Evolutionary conservation across 2,329 filamentous ascomycete genomes (phyloP), one percentile per base, ranked within the genome.

Genomic region (Berkeleyomyces basicola): DNA sequence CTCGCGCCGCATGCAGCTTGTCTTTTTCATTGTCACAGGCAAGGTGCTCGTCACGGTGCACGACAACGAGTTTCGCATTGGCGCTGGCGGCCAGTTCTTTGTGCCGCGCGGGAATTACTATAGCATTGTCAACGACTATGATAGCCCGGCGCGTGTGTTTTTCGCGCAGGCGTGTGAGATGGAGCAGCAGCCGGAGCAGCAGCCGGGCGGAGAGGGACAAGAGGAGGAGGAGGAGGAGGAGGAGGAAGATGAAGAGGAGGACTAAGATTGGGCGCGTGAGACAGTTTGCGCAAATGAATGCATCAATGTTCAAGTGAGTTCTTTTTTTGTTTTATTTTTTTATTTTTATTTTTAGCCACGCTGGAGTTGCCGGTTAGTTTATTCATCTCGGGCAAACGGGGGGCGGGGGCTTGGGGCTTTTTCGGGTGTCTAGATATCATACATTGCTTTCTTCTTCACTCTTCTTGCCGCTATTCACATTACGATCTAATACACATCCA

Each of bases 21-120:
- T 88, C 0, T 97, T 97, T 73, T 96, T 95, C 68, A 87, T 99
- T 39, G 86, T 90, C 68, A 81, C 82, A 53, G 93, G 93, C 31
- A 84, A 87, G 67, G 90, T 96, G 23, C 78, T 84, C 67, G 91
- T 96, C 23, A 87, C 83, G 37, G 82, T 95, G 58, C 83, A 87
- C 67, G 82, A 87, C 67, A 86, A 81, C 33, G 77, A 79, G 66
- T 97, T 99, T 71, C 84, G 86, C 63, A 90, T 96, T 67, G 84
- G 85, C 44, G 90, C 87, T 68, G 91, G 92, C 47, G 92, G 92
- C 61, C 87, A 91, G 72, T 97, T 89, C 81, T 91, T 96, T 72
- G 91, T 99, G 66, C 93, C 93, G 33, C 83, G 92, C 83, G 92
- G 92, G 60, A 97, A 97, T 71, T 87, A 90, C 68, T 99, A 99